Percentiles rank a stretch among this genome's conserved stretches.
These are phyloP conservation scores for Ampelocalamus luodianensis DNA, from an alignment of 176 grass and related monocot genomes.

Conservation along the genomic window DNA sequence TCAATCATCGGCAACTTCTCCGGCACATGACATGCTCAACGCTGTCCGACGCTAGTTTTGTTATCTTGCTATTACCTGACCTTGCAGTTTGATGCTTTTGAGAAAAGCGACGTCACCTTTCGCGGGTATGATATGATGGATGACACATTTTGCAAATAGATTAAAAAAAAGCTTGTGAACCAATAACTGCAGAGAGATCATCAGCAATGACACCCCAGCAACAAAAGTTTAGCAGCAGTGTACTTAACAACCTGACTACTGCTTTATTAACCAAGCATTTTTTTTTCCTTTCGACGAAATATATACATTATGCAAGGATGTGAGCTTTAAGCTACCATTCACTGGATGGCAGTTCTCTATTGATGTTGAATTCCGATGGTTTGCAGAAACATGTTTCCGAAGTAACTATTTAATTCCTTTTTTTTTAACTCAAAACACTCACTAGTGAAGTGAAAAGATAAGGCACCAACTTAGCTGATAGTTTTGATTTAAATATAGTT, in stretches of 20 bases:
- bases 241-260: too few species aligned
- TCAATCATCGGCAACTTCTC: neutral
- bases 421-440: too few species aligned
- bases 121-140: too few species aligned
- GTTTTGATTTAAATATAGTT: neutral
- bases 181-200: too few species aligned
- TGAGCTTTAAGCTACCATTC: neutral
- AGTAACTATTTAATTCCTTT: neutral
- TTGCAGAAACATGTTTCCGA: neutral
- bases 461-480: neutral
- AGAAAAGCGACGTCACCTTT: too few species aligned
- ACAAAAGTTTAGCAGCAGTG: neutral
- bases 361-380: neutral
- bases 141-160: too few species aligned
- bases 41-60: neutral
- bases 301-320: neutral
- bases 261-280: too few species aligned
- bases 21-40: conserved; percentile 22
- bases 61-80: neutral
- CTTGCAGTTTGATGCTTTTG: neutral
- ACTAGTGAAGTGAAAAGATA: neutral
- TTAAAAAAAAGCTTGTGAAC: too few species aligned
- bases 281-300: too few species aligned
- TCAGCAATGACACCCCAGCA: neutral
- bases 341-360: too few species aligned